Evolutionary conservation across 176 grass and related monocot genomes (phyloP).

Genomic region (Oryza officinalis): DNA sequence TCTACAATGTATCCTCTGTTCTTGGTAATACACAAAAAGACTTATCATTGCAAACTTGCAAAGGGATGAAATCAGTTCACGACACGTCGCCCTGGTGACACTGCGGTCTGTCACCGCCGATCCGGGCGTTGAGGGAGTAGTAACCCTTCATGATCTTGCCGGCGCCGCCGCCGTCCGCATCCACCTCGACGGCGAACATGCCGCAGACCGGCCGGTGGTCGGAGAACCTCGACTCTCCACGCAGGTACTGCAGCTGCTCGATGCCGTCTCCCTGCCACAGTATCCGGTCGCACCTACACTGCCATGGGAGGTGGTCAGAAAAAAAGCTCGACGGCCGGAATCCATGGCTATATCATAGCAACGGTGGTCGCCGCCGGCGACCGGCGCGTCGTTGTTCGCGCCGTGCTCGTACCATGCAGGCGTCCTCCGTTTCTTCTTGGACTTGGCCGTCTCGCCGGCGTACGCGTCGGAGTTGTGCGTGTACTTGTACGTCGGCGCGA

Average conservation of each 20-base stretch:
- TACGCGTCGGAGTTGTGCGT: conserved; percentile 91
- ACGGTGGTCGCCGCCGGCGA: neutral
- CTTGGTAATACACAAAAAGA: neutral
- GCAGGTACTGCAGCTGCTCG: conserved; percentile 84
- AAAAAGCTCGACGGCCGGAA: neutral
- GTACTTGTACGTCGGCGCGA: conserved; percentile 98
- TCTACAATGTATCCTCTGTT: neutral
- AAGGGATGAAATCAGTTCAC: neutral
- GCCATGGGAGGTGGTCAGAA: neutral
- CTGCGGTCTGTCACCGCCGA: conserved; percentile 46
- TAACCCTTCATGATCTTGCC: conserved; percentile 58
- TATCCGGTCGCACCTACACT: conserved; percentile 87
- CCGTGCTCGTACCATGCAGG: conserved; percentile 84
- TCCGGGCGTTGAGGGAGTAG: conserved; percentile 40
- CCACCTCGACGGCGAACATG: conserved; percentile 64
- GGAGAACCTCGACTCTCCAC: conserved; percentile 89
- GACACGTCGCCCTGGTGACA: conserved; percentile 1
- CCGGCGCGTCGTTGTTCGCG: no score
- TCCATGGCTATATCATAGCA: neutral
- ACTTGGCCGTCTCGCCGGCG: conserved; percentile 83
- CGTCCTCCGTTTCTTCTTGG: conserved; percentile 91
- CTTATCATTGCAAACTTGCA: neutral
- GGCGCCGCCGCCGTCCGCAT: conserved; percentile 14
- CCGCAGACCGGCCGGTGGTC: conserved; percentile 89
- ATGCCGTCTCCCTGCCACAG: conserved; percentile 83